Conservation (phyloP, 805 yeast genomes). For the Starmerella asiatica region DNA sequence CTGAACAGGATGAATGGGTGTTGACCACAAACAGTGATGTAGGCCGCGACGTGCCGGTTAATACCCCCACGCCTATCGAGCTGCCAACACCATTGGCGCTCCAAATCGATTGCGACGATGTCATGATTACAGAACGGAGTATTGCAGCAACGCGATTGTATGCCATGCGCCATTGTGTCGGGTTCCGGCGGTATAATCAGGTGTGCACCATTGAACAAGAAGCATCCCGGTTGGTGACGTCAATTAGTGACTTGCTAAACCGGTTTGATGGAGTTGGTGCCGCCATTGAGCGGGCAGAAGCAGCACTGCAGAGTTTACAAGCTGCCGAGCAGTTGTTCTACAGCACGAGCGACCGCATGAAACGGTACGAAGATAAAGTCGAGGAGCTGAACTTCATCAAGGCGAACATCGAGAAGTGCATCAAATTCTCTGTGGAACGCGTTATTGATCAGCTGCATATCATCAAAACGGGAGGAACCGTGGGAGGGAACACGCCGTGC, state of each 20-base stretch:
- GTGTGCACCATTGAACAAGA: neutral
- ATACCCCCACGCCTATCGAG: too few relatives aligned
- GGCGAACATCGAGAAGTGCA: conserved; percentile 12
- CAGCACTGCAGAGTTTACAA: conserved; percentile 4
- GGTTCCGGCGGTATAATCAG: conserved; percentile 11
- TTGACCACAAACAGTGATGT: too few relatives aligned
- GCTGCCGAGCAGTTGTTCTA: conserved; percentile 5
- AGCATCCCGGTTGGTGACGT: neutral
- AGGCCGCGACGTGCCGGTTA: too few relatives aligned
- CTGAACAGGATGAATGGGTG: too few relatives aligned
- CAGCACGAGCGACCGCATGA: conserved; percentile 4
- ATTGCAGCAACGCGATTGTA: neutral
- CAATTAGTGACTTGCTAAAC: neutral
- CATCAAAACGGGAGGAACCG: neutral
- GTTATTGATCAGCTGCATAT: neutral
- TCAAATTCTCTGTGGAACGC: conserved; percentile 1
- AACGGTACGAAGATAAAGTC: neutral
- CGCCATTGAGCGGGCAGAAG: conserved; percentile 4
- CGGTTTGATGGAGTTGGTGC: conserved; percentile 1
- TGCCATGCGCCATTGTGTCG: conserved; percentile 6
- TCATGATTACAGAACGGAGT: neutral
- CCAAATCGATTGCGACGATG: neutral
- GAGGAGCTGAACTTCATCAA: conserved; percentile 11
- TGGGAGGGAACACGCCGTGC: neutral
- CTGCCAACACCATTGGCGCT: too few relatives aligned